Evolutionary conservation across 2,329 filamentous ascomycete genomes (phyloP).

Genomic region (Colletotrichum phormii): DNA sequence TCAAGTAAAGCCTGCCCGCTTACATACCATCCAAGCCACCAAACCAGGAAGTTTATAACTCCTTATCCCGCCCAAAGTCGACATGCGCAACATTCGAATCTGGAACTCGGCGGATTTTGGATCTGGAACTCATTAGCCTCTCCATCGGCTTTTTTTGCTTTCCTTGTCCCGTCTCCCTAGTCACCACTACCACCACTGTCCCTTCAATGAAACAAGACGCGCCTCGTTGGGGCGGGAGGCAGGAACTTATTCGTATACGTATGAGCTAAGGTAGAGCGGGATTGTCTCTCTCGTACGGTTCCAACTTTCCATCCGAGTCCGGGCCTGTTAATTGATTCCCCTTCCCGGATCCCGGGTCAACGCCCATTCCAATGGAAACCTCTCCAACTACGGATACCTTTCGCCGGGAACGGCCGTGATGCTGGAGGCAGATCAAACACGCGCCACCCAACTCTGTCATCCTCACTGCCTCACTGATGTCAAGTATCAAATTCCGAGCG

Average conservation of each 20-base stretch:
- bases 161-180: background rate
- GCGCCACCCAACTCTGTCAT: background rate
- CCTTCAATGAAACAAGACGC: background rate
- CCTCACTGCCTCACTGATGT: background rate
- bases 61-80: background rate
- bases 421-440: background rate
- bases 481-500: background rate
- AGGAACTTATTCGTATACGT: background rate
- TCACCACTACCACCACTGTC: background rate
- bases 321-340: background rate
- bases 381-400: background rate
- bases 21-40: background rate
- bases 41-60: background rate
- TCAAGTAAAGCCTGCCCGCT: background rate
- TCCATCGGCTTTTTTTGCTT: background rate
- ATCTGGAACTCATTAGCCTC: background rate
- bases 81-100: background rate
- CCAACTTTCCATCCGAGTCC: background rate
- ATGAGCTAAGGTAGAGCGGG: background rate
- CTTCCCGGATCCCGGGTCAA: background rate
- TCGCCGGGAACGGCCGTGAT: conserved; percentile 1
- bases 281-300: background rate
- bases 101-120: background rate
- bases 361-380: conserved; percentile 4
- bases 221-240: background rate